Evolutionary conservation across 225 moss, liverwort and hornwort genomes (phyloP).

Genomic region (Rhytidiadelphus loreus): DNA sequence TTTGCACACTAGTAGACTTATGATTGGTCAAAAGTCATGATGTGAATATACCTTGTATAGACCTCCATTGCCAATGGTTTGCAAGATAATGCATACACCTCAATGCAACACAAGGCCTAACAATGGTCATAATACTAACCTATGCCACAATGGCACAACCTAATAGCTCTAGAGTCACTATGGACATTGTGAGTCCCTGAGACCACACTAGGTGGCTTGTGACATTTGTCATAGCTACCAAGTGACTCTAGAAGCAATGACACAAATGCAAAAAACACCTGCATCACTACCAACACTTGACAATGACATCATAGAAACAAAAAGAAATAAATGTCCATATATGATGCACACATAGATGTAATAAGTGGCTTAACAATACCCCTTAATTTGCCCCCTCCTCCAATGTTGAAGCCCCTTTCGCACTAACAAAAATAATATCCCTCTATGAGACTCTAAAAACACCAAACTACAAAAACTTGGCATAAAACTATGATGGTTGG

Average conservation of each 20-base stretch:
- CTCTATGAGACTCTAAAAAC: accelerated
- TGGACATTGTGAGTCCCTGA: accelerated
- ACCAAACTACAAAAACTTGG: background rate
- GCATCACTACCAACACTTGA: accelerated
- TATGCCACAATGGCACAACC: background rate
- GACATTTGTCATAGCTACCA: background rate
- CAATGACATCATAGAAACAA: background rate
- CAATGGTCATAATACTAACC: background rate
- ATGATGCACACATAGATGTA: background rate
- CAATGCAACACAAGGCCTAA: background rate
- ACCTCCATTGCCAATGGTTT: background rate
- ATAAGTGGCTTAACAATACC: accelerated
- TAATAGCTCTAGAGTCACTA: accelerated
- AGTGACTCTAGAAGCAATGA: background rate
- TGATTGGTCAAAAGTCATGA: background rate
- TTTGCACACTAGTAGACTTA: too few species aligned
- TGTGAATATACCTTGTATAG: background rate
- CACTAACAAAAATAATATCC: accelerated
- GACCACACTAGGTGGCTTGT: background rate
- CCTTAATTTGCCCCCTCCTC: background rate
- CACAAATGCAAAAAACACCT: background rate
- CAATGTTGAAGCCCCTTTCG: accelerated
- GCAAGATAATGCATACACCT: background rate
- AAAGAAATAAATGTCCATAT: background rate
- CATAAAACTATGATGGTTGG: background rate